phyloP scores from a whole-genome alignment of 2,329 filamentous ascomycete genomes.

The Diplodia mutila region DNA sequence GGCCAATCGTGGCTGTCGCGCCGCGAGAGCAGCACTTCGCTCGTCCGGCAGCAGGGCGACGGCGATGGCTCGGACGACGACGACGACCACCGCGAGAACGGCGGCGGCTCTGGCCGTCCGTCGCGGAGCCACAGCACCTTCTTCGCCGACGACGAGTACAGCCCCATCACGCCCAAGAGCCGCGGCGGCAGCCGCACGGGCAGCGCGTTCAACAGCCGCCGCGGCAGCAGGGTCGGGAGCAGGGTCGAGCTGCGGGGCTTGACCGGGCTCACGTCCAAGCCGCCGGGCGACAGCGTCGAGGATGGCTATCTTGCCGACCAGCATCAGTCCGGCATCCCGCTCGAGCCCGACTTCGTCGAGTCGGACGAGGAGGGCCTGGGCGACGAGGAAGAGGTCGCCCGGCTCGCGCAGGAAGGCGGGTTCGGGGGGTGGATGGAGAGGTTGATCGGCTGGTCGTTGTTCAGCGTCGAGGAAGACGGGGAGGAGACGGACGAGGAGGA shows the following conservation, averaged over 20 bases:
- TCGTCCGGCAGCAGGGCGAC: constrained; percentile 47
- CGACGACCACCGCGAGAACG: constrained; percentile 33
- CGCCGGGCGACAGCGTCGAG: constrained; percentile 18
- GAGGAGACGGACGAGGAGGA: constrained; percentile 42
- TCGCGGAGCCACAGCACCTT: constrained; percentile 30
- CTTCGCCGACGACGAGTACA: constrained; percentile 38
- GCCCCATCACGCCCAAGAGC: constrained; percentile 27
- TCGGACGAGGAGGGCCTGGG: constrained; percentile 44
- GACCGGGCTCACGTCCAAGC: constrained; percentile 10
- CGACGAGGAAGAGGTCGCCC: constrained; percentile 59
- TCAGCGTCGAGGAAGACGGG: constrained; percentile 57
- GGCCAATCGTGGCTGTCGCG: constrained; percentile 65
- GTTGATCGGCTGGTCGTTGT: constrained; percentile 61
- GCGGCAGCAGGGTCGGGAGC: constrained; percentile 21
- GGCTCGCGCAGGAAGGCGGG: constrained; percentile 55
- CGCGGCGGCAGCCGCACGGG: constrained; percentile 31
- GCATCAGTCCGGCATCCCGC: constrained; percentile 27
- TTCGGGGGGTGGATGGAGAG: constrained; percentile 63
- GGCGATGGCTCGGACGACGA: constrained; percentile 34
- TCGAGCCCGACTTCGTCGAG: constrained; percentile 57
- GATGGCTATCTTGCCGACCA: constrained; percentile 39
- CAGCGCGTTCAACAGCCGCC: constrained; percentile 21
- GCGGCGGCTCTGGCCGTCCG: constrained; percentile 11
- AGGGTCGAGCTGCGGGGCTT: constrained; percentile 11
- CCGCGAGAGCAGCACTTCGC: constrained; percentile 59